Evolutionary conservation across 2,329 filamentous ascomycete genomes (phyloP).

Genomic region (Orbilia ellipsospora): DNA sequence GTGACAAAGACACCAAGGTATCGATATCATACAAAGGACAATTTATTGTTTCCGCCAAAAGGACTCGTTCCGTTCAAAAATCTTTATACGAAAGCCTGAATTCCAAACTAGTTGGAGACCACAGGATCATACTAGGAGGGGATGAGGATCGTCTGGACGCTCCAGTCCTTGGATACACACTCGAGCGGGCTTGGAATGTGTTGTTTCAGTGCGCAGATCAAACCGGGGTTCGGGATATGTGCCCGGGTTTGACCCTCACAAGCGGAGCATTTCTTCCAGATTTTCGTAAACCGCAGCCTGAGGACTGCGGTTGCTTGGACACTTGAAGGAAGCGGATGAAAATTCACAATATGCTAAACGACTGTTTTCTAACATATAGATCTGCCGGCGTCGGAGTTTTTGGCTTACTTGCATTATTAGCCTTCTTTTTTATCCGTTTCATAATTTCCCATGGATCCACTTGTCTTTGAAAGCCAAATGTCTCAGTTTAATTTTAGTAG

Average conservation of each 20-base stretch:
- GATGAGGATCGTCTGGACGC: constrained; percentile 43
- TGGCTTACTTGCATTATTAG: too few relatives aligned
- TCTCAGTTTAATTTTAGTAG: too few relatives aligned
- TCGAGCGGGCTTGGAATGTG: constrained; percentile 58
- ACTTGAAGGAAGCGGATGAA: background rate
- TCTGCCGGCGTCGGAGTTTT: too few relatives aligned
- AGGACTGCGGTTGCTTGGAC: constrained; percentile 45
- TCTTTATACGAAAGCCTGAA: constrained; percentile 61
- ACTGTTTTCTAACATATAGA: too few relatives aligned
- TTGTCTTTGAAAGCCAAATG: too few relatives aligned
- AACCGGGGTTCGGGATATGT: constrained; percentile 27
- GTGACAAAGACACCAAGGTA: constrained; percentile 60
- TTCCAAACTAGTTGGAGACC: constrained; percentile 56
- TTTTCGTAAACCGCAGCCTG: constrained; percentile 11
- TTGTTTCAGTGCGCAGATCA: constrained; percentile 57
- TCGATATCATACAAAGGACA: constrained; percentile 66
- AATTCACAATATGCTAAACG: too few relatives aligned
- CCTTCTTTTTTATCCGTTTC: too few relatives aligned
- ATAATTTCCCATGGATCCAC: too few relatives aligned
- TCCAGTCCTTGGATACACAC: constrained; percentile 56
- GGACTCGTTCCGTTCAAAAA: constrained; percentile 63
- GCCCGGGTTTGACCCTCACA: constrained; percentile 24
- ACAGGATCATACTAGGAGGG: constrained; percentile 35
- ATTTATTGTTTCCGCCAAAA: constrained; percentile 64
- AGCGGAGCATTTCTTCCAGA: constrained; percentile 10